phyloP scores from a whole-genome alignment of 352 stramenopile genomes.

The Phytopythium chamaehyphon region DNA sequence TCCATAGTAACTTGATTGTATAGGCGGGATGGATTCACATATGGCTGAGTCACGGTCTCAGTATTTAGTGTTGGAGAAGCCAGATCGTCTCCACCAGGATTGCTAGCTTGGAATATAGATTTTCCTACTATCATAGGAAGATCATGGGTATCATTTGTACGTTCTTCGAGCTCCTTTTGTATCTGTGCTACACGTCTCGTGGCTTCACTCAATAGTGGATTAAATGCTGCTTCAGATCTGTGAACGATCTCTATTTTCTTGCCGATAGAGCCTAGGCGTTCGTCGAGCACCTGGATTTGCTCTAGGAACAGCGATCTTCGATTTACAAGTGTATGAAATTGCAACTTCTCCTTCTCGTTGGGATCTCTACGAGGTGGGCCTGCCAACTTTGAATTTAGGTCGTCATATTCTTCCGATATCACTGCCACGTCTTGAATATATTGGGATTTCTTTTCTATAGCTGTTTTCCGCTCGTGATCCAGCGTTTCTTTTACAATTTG shows the following conservation, averaged over 20 bases:
- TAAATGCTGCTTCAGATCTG: constrained; percentile 37
- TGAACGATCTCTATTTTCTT: constrained; percentile 37
- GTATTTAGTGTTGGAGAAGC: not conserved
- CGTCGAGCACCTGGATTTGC: constrained; percentile 43
- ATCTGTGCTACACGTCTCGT: constrained; percentile 19
- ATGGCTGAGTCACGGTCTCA: constrained; percentile 14
- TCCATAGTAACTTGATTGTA: constrained; percentile 51
- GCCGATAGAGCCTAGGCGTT: constrained; percentile 37
- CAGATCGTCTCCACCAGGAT: not conserved
- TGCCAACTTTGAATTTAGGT: constrained; percentile 36
- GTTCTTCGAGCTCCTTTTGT: constrained; percentile 19
- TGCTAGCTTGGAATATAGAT: constrained; percentile 35
- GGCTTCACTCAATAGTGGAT: constrained; percentile 24
- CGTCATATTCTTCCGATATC: constrained; percentile 39
- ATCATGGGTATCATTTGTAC: constrained; percentile 29
- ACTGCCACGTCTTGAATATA: constrained; percentile 48
- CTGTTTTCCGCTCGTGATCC: constrained; percentile 32
- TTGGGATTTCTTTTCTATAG: constrained; percentile 44
- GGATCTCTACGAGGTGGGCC: constrained; percentile 63
- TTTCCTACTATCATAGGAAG: constrained; percentile 57
- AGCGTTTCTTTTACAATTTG: constrained; percentile 35
- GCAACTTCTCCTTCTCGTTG: constrained; percentile 48
- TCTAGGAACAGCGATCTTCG: constrained; percentile 37
- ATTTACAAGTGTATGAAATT: constrained; percentile 55
- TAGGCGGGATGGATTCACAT: constrained; percentile 30